Base-by-base conservation (phyloP, 768 basidiomycete genomes). In the Leccinum ochraceum region DNA sequence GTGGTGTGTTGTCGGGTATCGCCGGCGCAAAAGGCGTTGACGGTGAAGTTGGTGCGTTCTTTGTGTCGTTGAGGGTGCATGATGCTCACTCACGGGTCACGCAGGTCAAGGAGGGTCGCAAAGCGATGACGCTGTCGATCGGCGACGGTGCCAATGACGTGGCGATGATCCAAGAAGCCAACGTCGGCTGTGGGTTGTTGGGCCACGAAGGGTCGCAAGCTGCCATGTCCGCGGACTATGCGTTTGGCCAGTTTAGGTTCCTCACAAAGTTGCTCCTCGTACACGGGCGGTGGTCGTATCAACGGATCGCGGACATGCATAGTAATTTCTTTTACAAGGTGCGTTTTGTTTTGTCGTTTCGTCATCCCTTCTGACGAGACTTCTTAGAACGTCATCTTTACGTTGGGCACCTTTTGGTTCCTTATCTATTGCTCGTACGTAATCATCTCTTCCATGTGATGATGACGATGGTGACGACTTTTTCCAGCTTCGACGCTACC, bases 151-250 rank as follows among this genome's bases (percentile, higher is more conserved):
- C 96, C 16, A 98, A 98, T 70, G 96, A 98, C 70, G 96, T 98
- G 24, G 95, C 95, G 6, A 98, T 98, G 96, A 98, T 98, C 60
- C 96, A 98, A 72, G 96, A 96, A 69, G 96, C 96, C n/a, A 95
- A 98, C 73, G 89, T 98, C 65, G 96, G 96, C 3, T 93, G 95
- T 69, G 96, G 96, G 22, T 78, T 98, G 28, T 85, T 93, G 66
- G 96, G 96, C 50, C 83, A 95, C 39, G 96, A 98, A 73, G 96
- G 96, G 54, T 95, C 94, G 22, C 96, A 98, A 74, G 96, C 96
- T 32, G 95, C 96, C 53, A 98, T 98, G 95, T 97, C 95, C 5
- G 96, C 96, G 6, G 96, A 98, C 72, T 98, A 97, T 67, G 96
- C 96, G 1, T 95, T 98, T 77, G 96, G 94, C 2, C 96, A 98